Evolutionary conservation across 495 filamentous ascomycete species (phyloP), one percentile per base, ranked within the genome.

Genomic region (Annulohypoxylon moriforme): DNA sequence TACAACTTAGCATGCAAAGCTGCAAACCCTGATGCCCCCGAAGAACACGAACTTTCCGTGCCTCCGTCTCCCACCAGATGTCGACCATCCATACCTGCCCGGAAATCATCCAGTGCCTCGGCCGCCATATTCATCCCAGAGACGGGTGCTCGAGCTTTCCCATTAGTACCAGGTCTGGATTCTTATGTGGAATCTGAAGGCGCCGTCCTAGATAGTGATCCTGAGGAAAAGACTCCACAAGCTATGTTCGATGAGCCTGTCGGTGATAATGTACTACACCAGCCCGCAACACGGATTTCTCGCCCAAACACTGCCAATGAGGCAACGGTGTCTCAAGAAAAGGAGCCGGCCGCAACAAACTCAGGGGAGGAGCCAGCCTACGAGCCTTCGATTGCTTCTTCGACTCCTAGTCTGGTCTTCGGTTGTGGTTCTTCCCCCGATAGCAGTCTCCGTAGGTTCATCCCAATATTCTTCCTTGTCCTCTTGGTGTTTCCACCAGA

Each of bases 351-450:
- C 33, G 25, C 18, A 8, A 50, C 55, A 4, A 52, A 38, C 20
- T 10, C 16, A 16, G 60, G 40, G 53, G 66, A 68, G 10, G 65
- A 60, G 33, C 34, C 55, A 46, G 55, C 11, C 13, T 73, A 73
- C 10, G 71, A 64, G 10, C 22, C 61, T 2, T 78, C 78, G 25
- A 79, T 76, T 24, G 73, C 79, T 40, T 81, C 80, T 9, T 79
- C 80, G 8, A 82, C 81, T 16, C 81, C 81, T 18, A 81, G 68
- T 6, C 44, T 83, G 10, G 77, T 76, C 60, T 73, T 67, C 18
- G 79, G 81, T 24, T 67, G 58, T 16, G 76, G 73, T 9, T 77
- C 80, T 3, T 83, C 81, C 29, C 79, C 78, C 18, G 73, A 74
- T 16, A 73, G 79, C 60, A 83, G 79, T 58, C 34, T 80, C 24